Evolutionary conservation across 257 asterid genomes (phyloP).

Genomic region (Fraxinus quadrangulata): DNA sequence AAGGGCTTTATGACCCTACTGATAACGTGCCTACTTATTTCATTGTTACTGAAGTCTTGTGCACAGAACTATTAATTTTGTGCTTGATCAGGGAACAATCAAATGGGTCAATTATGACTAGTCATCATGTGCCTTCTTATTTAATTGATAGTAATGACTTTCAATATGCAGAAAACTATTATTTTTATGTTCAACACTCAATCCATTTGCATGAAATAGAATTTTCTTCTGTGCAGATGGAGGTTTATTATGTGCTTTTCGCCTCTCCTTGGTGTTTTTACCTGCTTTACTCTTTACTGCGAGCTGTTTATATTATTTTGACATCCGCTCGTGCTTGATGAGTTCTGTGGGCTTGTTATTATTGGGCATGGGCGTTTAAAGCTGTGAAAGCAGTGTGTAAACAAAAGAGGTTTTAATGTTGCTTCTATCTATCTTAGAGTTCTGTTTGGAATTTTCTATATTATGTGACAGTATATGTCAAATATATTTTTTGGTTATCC

Average conservation of each 20-base stretch:
- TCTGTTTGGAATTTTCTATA: not conserved
- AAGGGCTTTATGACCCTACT: not conserved
- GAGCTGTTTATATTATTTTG: not conserved
- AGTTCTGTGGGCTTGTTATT: not conserved
- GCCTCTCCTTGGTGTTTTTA: not conserved
- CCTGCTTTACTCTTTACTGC: not conserved
- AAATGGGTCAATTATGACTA: not conserved
- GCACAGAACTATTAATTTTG: not conserved
- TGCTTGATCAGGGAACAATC: not conserved
- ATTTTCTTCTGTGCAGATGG: not conserved
- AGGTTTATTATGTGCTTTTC: not conserved
- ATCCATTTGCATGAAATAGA: not conserved
- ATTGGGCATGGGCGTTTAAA: not conserved
- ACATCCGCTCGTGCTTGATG: not conserved
- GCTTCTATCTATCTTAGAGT: not conserved
- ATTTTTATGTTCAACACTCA: not conserved
- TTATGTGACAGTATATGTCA: not conserved
- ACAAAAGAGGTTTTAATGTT: not conserved
- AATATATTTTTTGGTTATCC: constrained; percentile 1
- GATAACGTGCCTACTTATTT: not conserved
- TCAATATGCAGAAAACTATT: not conserved
- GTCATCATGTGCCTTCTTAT: not conserved
- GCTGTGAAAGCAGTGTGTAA: not conserved
- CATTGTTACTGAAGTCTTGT: not conserved
- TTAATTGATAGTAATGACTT: not conserved